A percentile compares a stretch with the other conserved stretches of the same genome.
These are phyloP conservation scores for Linnemannia exigua DNA, from an alignment of 192 early-diverging fungal genomes.

Conservation along the genomic window DNA sequence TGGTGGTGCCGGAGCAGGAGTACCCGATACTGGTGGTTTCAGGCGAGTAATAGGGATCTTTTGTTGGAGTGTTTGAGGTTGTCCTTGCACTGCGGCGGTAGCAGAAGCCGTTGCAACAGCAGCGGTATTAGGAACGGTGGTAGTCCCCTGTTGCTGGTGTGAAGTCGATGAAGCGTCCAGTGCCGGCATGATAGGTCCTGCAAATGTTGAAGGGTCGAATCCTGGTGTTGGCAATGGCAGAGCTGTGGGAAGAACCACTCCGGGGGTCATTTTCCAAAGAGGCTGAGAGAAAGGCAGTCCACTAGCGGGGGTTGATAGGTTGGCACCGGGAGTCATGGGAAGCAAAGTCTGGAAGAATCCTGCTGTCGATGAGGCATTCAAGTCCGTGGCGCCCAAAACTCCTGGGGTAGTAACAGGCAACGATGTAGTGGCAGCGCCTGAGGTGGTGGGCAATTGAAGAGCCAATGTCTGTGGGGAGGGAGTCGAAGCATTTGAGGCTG, in stretches of 20 bases:
- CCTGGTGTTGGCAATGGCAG: conserved; percentile 34
- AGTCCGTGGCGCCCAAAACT: conserved; percentile 9
- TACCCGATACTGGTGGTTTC: conserved; percentile 52
- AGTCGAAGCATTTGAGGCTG: conserved; percentile 32
- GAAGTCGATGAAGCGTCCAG: conserved; percentile 20
- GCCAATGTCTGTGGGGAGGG: conserved; percentile 44
- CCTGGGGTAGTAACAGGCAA: neutral
- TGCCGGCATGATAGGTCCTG: conserved; percentile 13
- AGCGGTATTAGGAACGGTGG: conserved; percentile 1
- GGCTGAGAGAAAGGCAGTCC: conserved; percentile 35
- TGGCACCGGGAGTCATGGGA: conserved; percentile 26
- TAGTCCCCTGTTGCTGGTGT: conserved; percentile 12
- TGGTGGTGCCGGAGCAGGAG: conserved; percentile 36
- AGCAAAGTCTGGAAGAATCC: conserved; percentile 51
- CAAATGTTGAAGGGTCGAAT: conserved; percentile 45
- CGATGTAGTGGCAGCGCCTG: neutral
- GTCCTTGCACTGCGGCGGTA: conserved; percentile 11
- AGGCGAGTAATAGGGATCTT: conserved; percentile 66
- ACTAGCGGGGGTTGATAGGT: conserved; percentile 23
- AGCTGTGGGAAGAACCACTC: conserved; percentile 38
- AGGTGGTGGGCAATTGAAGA: conserved; percentile 26
- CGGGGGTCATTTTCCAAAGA: conserved; percentile 51
- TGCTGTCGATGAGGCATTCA: conserved; percentile 33
- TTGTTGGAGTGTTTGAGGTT: conserved; percentile 48
- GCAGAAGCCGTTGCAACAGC: neutral